Base-by-base conservation (phyloP, 441 rosid species). In the Pelargonium fulgidum region DNA sequence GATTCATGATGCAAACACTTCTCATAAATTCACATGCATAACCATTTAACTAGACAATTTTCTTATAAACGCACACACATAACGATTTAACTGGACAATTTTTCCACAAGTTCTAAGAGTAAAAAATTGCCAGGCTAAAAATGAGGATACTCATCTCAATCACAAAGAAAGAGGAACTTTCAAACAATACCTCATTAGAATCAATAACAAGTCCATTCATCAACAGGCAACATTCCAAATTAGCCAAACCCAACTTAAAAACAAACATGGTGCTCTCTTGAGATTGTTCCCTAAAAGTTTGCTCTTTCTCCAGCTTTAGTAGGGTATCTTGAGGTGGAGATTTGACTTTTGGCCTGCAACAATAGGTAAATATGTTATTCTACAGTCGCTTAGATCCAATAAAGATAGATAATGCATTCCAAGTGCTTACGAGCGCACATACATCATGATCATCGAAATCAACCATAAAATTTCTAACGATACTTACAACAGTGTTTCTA, bases 151-250 rank as follows among this genome's bases (percentile, higher is more conserved):
- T 61, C 3, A n/a, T 24, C 26, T 61, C 64, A 24, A 33, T 24
- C 12, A 61, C 14, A 19, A 24, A 22, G 64, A n/a, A 61, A 13
- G 19, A 45, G 69, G 62, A 69, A 71, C 62, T 58, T 26, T 76
- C 61, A 22, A 72, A 64, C 78, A 75, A 66, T 84, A 96, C 99
- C 99, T 95, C 97, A 48, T 82, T 77, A 79, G 96, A 81, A 77
- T 92, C 96, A 76, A 79, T 69, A 83, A 95, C 97, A 76, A 95
- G 92, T 19, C 99, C 98, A 79, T 95, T 92, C 99, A 95, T 89
- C 88, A 95, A 79, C 69, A 92, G 82, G 77, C 86, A 80, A 65
- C 96, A 90, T 73, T 81, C 78, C 81, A 88, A 52, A 81, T 87
- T 89, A 68, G 84, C 77, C 81, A 95, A 76, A 77, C 99, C 99